Evolutionary conservation across 495 filamentous ascomycete genomes (phyloP), one percentile per base, ranked within the genome.

Genomic region (Penicillium pancosmium): DNA sequence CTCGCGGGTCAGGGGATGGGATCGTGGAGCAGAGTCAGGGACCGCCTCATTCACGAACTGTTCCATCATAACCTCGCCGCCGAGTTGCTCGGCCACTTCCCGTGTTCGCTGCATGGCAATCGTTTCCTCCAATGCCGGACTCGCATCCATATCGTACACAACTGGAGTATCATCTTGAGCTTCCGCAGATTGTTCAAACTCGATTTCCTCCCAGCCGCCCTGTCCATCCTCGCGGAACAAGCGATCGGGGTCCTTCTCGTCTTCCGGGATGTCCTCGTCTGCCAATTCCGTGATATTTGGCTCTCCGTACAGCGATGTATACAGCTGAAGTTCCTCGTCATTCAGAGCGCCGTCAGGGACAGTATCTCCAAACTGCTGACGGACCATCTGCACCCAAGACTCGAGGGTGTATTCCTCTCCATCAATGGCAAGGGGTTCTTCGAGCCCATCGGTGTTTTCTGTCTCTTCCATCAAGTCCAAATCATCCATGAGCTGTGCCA

Each of bases 251-350:
- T 74, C 71, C 36, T 69, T 62, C 2, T 75, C 72, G 13, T 66
- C 69, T 9, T 76, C 74, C 16, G 70, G 69, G 1, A 63, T 33
- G 10, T 12, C 10, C 27, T 56, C 54, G 40, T 74, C 67, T 23
- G 82, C 48, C 11, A 71, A 63, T 52, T 67, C 68, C 43, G 82
- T 61, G 81, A 68, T 23, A 82, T 91, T 60, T 76, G 81, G 75
- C 33, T 78, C 76, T 1, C 93, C 94, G 73, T 92, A 98, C 10
- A 96, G 74, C 56, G 91, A 81, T 56, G 88, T 86, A 67, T 96
- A 98, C 2, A 96, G 66, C 41, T 74, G 73, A 47, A 89, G 86
- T 68, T 96, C 93, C 31, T 86, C 80, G 5, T 80, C 78, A 15
- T 83, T 82, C 46, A 98, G 69, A 55, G 88, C 82, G 15, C 82